Evolutionary conservation across 2,329 filamentous ascomycete species (phyloP).

Genomic region (Colletotrichum magnum): DNA sequence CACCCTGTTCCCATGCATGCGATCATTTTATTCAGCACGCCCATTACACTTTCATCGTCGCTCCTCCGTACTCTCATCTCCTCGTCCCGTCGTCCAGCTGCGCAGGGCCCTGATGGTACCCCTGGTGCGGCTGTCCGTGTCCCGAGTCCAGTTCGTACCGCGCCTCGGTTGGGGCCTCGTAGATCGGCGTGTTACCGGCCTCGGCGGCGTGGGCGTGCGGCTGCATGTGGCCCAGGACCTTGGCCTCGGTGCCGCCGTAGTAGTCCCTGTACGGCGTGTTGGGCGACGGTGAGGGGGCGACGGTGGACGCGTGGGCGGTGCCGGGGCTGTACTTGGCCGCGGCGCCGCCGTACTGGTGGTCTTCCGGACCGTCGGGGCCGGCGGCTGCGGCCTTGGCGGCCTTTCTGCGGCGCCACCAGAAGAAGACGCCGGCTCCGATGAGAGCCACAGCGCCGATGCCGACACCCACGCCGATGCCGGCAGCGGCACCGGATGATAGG

Average conservation of each 20-base stretch:
- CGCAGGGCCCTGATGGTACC: not conserved
- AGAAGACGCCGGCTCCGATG: slow-evolving; percentile 43
- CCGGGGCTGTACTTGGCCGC: slow-evolving; percentile 22
- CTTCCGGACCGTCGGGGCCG: not conserved
- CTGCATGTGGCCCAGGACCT: slow-evolving; percentile 29
- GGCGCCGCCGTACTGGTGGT: slow-evolving; percentile 1
- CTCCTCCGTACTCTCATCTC: not conserved
- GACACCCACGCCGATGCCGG: slow-evolving; percentile 50
- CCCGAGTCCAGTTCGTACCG: slow-evolving; percentile 36
- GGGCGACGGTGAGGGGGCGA: not conserved
- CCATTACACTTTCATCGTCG: not conserved
- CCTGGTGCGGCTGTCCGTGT: not conserved
- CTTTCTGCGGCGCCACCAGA: slow-evolving; percentile 47
- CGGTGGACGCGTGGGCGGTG: slow-evolving; percentile 19
- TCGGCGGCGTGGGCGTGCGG: slow-evolving; percentile 30
- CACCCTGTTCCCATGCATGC: not conserved
- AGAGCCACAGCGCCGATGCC: slow-evolving; percentile 45
- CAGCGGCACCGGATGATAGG: slow-evolving; percentile 48
- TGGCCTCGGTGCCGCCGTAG: slow-evolving; percentile 25
- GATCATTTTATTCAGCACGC: not conserved
- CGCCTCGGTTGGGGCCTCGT: slow-evolving; percentile 31
- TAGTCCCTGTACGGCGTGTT: slow-evolving; percentile 28
- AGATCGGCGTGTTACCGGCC: slow-evolving; percentile 27
- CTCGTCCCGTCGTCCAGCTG: slow-evolving; percentile 12
- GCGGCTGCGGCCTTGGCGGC: not conserved